phyloP scores from a whole-genome alignment of 2,329 filamentous ascomycete species.

The Chaetomiaceae sp. region DNA sequence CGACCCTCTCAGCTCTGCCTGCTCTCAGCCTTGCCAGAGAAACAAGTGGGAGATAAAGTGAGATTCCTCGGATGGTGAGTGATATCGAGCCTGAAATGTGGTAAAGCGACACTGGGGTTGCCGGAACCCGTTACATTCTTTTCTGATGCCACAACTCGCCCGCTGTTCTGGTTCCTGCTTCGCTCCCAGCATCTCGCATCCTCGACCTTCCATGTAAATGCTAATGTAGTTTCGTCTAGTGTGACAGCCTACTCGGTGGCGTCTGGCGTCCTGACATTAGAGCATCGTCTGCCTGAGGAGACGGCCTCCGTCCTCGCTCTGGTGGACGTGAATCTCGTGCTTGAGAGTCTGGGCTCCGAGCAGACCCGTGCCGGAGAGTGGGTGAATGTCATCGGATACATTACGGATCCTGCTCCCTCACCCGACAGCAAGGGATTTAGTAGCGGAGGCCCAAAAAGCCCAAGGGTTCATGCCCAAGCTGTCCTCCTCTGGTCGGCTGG shows the following conservation, averaged over 20 bases:
- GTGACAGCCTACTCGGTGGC: constrained; percentile 47
- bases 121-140: no score
- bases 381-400: constrained; percentile 84
- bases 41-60: constrained; percentile 66
- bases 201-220: no score
- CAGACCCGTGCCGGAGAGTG: constrained; percentile 72
- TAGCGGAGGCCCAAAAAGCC: not conserved
- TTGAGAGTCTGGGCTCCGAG: constrained; percentile 58
- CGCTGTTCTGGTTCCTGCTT: not conserved
- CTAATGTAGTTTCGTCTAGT: constrained; percentile 33
- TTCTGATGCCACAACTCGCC: no score
- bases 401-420: constrained; percentile 34
- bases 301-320: constrained; percentile 42
- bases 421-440: constrained; percentile 9
- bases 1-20: constrained; percentile 61
- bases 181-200: not conserved
- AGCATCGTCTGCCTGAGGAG: constrained; percentile 57
- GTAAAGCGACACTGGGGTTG: no score
- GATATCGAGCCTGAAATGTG: no score
- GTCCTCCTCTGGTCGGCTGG: constrained; percentile 74
- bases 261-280: constrained; percentile 60
- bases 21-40: constrained; percentile 53
- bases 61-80: constrained; percentile 88
- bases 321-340: constrained; percentile 68
- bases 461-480: constrained; percentile 58